Evolutionary conservation across 371 early-diverging fungal genomes (phyloP), one percentile per base, ranked within the genome.

Genomic region (Apophysomyces trapeziformis): DNA sequence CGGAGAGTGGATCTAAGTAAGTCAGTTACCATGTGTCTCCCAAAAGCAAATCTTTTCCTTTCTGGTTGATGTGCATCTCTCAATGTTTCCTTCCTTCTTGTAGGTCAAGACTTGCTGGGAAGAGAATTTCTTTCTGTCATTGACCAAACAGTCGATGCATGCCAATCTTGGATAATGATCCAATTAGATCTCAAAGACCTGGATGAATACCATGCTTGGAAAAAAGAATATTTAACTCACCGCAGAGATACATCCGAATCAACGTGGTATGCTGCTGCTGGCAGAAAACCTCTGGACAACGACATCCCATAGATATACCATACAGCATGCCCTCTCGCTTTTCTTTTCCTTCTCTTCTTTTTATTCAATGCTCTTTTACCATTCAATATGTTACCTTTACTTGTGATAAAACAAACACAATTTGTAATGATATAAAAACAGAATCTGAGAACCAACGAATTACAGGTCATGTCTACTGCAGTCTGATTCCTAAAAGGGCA

Each of bases 201-300:
- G 16, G 26, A 38, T 4, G 16, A 9, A 14, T 43, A 41, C 38
- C 43, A 18, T 9, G 11, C 18, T 13, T 59, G 60, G 60, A 59
- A 59, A 59, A n/a, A 11, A 5, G 38, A 59, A 59, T 59, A 59
- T 26, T 2, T 59, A 41, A 11, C 11, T 0, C 21, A 38, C 36
- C 38, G 60, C 14, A 38, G 38, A 38, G 14, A 36, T 18, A 21
- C 60, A 8, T 59, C 60, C 16, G 38, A 16, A 18, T 59, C 60
- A 12, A 39, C 6, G 36, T 59, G 60, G 60, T 16, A 59, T 16
- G 60, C 60, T 21, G 60, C 39, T 5, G 60, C 39, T 39, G 60
- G 60, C 5, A 59, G 38, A 43, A 59, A 59, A 43, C 39, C 39
- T 7, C 9, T 21, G 54, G 9, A 50, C n/a, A 21, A n/a, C 54